Evolutionary conservation across 73 alveolate species (phyloP).

Genomic region (Diophrys appendiculata): DNA sequence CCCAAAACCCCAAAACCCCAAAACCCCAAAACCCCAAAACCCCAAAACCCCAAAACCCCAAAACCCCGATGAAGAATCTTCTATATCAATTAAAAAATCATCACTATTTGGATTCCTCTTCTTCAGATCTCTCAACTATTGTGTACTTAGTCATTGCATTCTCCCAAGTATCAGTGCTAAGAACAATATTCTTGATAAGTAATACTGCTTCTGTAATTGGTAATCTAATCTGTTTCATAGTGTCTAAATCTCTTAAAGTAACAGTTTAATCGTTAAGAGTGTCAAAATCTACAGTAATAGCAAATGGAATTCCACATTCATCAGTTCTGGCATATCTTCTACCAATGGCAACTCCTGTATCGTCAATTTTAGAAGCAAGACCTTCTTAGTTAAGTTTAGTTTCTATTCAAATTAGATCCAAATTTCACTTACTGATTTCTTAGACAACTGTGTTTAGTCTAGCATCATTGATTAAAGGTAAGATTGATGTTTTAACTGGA

Average conservation of each 20-base stretch:
- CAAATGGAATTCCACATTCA: constrained; percentile 99
- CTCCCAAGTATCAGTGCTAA: too few species aligned
- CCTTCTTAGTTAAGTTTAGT: constrained; percentile 72
- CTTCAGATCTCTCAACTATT: too few species aligned
- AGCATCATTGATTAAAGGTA: constrained; percentile 85
- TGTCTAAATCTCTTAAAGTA: constrained; percentile 91
- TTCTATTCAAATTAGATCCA: constrained; percentile 19
- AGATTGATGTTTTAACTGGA: constrained; percentile 92
- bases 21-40: too few species aligned
- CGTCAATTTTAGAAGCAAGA: constrained; percentile 94
- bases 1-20: too few species aligned
- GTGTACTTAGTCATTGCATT: too few species aligned
- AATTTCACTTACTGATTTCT: constrained; percentile 76
- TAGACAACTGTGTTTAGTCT: constrained; percentile 69
- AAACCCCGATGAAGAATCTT: too few species aligned
- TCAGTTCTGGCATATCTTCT: constrained; percentile 98
- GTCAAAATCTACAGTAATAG: constrained; percentile 96
- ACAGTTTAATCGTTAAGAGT: constrained; percentile 85
- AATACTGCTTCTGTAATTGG: neutral
- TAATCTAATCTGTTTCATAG: constrained; percentile 88
- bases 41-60: too few species aligned
- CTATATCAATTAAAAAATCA: too few species aligned
- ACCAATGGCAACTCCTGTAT: constrained; percentile 91
- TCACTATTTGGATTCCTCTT: too few species aligned
- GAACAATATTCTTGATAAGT: too few species aligned